Evolutionary conservation across 2,329 filamentous ascomycete species (phyloP).

Genomic region (Alternaria gaisen): DNA sequence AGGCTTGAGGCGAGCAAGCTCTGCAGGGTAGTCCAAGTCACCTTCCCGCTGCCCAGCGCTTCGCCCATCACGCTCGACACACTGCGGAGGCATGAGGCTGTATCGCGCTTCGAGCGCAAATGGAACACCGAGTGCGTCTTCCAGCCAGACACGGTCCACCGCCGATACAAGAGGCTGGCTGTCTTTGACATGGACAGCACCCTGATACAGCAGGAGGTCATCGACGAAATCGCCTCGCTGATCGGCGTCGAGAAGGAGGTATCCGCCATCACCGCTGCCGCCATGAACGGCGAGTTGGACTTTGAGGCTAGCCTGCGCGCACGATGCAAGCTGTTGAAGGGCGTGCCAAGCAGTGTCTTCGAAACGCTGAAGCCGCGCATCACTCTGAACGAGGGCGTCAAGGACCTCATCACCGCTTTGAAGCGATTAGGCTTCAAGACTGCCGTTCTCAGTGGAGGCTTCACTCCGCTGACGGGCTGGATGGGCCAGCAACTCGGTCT

Average conservation of each 20-base stretch:
- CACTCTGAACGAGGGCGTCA: slow-evolving; percentile 82
- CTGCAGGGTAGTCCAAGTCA: slow-evolving; percentile 72
- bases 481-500: slow-evolving; percentile 81
- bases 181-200: slow-evolving; percentile 99
- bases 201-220: slow-evolving; percentile 95
- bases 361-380: slow-evolving; percentile 78
- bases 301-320: slow-evolving; percentile 85
- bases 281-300: slow-evolving; percentile 96
- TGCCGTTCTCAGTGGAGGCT: slow-evolving; percentile 91
- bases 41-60: slow-evolving; percentile 65
- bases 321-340: slow-evolving; percentile 81
- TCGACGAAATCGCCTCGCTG: slow-evolving; percentile 89
- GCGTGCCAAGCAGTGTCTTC: slow-evolving; percentile 81
- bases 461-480: slow-evolving; percentile 88
- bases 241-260: slow-evolving; percentile 85
- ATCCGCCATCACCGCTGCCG: slow-evolving; percentile 86
- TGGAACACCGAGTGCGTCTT: slow-evolving; percentile 89
- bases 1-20: slow-evolving; percentile 67
- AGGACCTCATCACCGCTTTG: slow-evolving; percentile 75
- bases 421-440: slow-evolving; percentile 84
- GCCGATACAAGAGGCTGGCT: slow-evolving; percentile 82
- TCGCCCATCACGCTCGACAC: slow-evolving; percentile 66
- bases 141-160: slow-evolving; percentile 76
- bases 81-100: slow-evolving; percentile 79
- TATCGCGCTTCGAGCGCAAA: slow-evolving; percentile 82